phyloP scores from a whole-genome alignment of 2,329 filamentous ascomycete genomes.

The Ceratocystiopsis sp. region DNA sequence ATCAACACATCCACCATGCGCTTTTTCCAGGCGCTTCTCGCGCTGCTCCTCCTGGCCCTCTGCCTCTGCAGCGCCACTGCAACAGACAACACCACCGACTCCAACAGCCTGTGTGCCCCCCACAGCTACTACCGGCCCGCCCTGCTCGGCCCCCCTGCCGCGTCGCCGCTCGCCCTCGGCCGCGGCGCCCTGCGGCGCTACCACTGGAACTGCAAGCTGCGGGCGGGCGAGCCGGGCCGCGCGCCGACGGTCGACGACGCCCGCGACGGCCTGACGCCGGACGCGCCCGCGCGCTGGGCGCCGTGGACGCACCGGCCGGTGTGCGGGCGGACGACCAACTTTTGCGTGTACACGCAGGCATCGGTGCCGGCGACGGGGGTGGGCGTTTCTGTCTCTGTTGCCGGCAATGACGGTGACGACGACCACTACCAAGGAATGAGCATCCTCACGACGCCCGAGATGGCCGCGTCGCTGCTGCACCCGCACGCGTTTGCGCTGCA shows the following conservation, averaged over 20 bases:
- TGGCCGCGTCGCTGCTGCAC: constrained; percentile 12
- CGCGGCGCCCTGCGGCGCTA: constrained; percentile 1
- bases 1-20: no score
- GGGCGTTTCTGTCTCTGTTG: not conserved
- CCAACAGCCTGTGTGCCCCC: constrained; percentile 1
- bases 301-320: constrained; percentile 14
- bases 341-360: constrained; percentile 13
- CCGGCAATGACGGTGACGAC: not conserved
- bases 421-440: constrained; percentile 4
- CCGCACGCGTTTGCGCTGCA: constrained; percentile 1
- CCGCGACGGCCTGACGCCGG: not conserved
- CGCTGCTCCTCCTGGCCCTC: no score
- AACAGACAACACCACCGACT: no score
- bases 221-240: not conserved
- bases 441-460: constrained; percentile 16
- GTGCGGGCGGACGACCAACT: constrained; percentile 10
- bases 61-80: no score
- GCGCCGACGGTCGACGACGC: not conserved
- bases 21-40: no score
- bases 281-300: constrained; percentile 6
- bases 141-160: not conserved
- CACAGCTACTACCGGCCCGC: not conserved
- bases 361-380: constrained; percentile 6
- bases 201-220: not conserved
- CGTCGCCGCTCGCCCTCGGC: constrained; percentile 2